phyloP scores from a whole-genome alignment of 192 early-diverging fungal genomes.

The Paraglomus brasilianum region DNA sequence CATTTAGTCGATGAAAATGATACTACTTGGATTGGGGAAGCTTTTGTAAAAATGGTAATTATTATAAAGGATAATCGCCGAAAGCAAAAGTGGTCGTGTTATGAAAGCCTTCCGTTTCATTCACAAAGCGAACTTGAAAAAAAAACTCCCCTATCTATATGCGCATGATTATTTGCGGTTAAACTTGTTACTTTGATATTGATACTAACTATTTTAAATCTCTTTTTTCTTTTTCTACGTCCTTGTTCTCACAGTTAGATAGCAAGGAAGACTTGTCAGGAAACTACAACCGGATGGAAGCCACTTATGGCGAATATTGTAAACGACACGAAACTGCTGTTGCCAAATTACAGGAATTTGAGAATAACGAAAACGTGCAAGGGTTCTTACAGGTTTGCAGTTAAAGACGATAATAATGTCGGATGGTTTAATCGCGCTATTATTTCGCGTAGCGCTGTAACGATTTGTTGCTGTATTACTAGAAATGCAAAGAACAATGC shows the following conservation, averaged over 20 bases:
- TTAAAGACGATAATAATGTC: conserved; percentile 10
- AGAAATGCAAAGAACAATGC: conserved; percentile 61
- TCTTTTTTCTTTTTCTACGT: neutral
- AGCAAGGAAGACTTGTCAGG: conserved; percentile 22
- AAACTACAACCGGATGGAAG: conserved; percentile 47
- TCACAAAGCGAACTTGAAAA: neutral
- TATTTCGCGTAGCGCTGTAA: conserved; percentile 14
- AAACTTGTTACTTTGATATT: too few relatives aligned
- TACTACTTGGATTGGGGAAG: conserved; percentile 47
- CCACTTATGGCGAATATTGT: conserved; percentile 71
- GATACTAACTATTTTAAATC: neutral
- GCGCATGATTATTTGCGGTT: neutral
- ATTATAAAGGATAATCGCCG: conserved; percentile 15
- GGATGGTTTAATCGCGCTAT: conserved; percentile 16
- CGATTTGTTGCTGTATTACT: conserved; percentile 34
- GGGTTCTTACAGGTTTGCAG: conserved; percentile 48
- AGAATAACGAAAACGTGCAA: conserved; percentile 40
- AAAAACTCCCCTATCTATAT: conserved; percentile 7
- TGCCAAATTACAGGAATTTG: conserved; percentile 61
- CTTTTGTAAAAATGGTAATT: conserved; percentile 53
- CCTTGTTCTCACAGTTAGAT: neutral
- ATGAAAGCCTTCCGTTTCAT: neutral
- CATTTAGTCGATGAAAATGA: conserved; percentile 30
- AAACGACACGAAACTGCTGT: conserved; percentile 72
- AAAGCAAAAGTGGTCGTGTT: neutral